These are phyloP conservation scores for Lipomyces sp. DNA, from an alignment of 805 yeast genomes.

Conservation along the genomic window DNA sequence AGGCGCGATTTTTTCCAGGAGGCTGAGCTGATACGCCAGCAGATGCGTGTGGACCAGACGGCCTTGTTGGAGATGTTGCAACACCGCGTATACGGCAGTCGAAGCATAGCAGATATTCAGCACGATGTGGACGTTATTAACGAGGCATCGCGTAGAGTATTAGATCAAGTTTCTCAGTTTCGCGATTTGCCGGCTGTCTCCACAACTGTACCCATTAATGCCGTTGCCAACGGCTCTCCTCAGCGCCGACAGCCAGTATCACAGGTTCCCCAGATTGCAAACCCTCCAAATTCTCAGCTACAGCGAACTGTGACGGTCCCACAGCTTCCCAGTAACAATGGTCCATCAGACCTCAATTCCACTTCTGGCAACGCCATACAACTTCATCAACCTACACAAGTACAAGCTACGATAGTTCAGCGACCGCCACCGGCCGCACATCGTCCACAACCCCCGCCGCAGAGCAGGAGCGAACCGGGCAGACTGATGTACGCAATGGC, in stretches of 20 bases:
- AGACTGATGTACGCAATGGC: conserved; percentile 32
- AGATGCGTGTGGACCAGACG: conserved; percentile 8
- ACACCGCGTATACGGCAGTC: conserved; percentile 4
- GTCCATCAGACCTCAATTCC: conserved; percentile 6
- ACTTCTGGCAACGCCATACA: conserved; percentile 18
- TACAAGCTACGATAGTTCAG: conserved; percentile 2
- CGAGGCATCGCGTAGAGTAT: conserved; percentile 18
- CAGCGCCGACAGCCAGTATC: neutral
- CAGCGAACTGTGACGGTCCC: conserved; percentile 12
- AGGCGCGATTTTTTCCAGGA: conserved; percentile 14
- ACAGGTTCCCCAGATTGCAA: conserved; percentile 5
- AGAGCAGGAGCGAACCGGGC: conserved; percentile 2
- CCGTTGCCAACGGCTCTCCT: neutral
- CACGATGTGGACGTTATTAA: conserved; percentile 30
- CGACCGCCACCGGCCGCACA: neutral
- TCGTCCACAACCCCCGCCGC: conserved; percentile 1
- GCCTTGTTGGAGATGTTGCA: conserved; percentile 13
- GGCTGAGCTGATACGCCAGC: conserved; percentile 15
- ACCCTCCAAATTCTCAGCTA: conserved; percentile 5
- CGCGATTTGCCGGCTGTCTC: conserved; percentile 6
- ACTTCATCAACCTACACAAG: conserved; percentile 5
- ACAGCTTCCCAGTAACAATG: conserved; percentile 13
- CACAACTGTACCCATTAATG: neutral
- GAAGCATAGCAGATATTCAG: conserved; percentile 21
- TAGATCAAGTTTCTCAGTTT: conserved; percentile 2